Conservation (phyloP, 148 eudicot species). For the Persicaria tinctoria region DNA sequence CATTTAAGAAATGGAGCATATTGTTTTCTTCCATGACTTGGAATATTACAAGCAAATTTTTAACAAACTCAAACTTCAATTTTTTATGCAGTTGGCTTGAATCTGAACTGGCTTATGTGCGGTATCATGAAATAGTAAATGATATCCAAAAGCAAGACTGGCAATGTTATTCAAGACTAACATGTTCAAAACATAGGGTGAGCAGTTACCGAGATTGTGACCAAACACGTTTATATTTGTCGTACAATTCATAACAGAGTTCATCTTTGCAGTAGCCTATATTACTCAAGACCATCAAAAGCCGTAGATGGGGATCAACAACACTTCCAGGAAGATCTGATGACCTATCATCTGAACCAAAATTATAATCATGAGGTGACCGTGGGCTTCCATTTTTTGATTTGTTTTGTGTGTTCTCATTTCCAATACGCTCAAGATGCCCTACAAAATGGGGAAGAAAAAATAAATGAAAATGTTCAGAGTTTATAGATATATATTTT, state of each 20-base stretch:
- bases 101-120: not conserved
- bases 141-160: not conserved
- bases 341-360: constrained; percentile 31
- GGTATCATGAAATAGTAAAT: not conserved
- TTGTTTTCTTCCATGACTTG: not conserved
- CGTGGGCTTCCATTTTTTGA: constrained; percentile 41
- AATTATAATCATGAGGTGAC: constrained; percentile 49
- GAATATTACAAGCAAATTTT: not conserved
- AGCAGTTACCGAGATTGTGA: constrained; percentile 46
- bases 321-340: constrained; percentile 61
- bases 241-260: constrained; percentile 68
- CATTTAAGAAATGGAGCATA: not conserved
- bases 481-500: not conserved
- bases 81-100: not conserved
- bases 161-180: not conserved
- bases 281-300: constrained; percentile 94
- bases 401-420: constrained; percentile 51
- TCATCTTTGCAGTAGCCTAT: constrained; percentile 96
- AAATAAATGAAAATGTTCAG: not conserved
- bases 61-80: not conserved
- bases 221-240: constrained; percentile 77
- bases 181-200: constrained; percentile 1
- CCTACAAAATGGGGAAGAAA: constrained; percentile 29
- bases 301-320: constrained; percentile 60
- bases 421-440: constrained; percentile 79